Evolutionary conservation across 2,329 filamentous ascomycete genomes (phyloP), one percentile per base, ranked within the genome.

Genomic region (Akanthomyces lecanii): DNA sequence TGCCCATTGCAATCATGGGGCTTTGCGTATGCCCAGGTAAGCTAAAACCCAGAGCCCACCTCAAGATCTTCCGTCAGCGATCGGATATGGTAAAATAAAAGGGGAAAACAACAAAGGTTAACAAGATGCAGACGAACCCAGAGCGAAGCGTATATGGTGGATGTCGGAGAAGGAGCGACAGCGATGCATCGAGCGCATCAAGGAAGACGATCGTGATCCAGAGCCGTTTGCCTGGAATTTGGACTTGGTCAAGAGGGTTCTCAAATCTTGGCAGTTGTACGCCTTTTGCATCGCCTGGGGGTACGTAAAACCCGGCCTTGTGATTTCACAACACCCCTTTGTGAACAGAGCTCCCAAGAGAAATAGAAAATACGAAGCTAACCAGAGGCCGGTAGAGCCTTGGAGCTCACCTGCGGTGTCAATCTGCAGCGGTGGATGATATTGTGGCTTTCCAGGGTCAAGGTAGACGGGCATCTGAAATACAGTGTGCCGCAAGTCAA

Each of bases 1-100:
- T 79, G 5, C 77, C 77, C 1, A 73, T 79, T 44, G 67, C 64
- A 2, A 48, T 67, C n/a, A 50, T 59, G 42, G 55, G 55, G 4
- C 28, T 59, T 11, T 48, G 42, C 28, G 42, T 59, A 18, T 63
- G 62, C 48, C 62, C 62, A 42, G 40, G 62, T 63, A 7, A 18
- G 45, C 21, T 8, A 14, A 0, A 21, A 48, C 4, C 45, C 21
- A 11, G 12, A 21, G 2, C 23, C 44, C 2, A 21, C 10, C 11
- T 5, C 10, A 5, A 47, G 23, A 47, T 5, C 33, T 36, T 21
- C 21, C 21, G 21, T 21, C 21, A 21, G 21, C 21, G 21, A 21
- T 21, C 21, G 21, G 1, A 21, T 21, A 33, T 33, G 8, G n/a
- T 11, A 3, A 45, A 11, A n/a, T 18, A 44, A 6, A 44, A 44